Percentiles rank a stretch among this genome's conserved stretches.
Conservation (phyloP, 805 yeast species). For the Wickerhamomyces canadensis region DNA sequence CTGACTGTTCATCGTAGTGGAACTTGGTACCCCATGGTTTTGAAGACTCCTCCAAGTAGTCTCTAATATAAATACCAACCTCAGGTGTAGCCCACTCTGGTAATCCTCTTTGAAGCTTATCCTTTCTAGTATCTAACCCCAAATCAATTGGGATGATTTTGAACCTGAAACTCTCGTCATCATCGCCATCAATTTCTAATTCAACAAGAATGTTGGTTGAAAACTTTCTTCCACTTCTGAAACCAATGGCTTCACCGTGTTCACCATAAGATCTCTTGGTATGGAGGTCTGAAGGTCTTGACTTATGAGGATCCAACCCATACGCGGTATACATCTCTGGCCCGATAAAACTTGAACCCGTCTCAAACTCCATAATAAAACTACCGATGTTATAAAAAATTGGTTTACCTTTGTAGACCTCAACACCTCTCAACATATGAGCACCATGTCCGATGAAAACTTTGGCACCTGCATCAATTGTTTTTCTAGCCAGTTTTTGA, state of each 20-base stretch:
- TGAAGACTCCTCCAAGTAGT: conserved; percentile 21
- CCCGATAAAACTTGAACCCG: conserved; percentile 22
- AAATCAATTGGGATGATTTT: conserved; percentile 24
- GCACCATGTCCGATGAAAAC: conserved; percentile 27
- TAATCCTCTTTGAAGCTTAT: conserved; percentile 22
- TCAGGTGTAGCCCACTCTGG: conserved; percentile 21
- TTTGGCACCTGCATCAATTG: conserved; percentile 25
- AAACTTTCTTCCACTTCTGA: conserved; percentile 22
- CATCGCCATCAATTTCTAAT: conserved; percentile 18
- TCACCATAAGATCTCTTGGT: conserved; percentile 22
- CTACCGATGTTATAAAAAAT: conserved; percentile 25
- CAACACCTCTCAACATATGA: conserved; percentile 26
- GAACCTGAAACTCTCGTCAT: conserved; percentile 11
- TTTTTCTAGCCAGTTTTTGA: conserved; percentile 21
- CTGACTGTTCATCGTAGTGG: conserved; percentile 15
- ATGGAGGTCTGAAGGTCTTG: conserved; percentile 25
- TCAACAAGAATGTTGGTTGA: conserved; percentile 24
- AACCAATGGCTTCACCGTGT: conserved; percentile 23
- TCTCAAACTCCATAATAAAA: conserved; percentile 25
- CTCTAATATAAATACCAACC: conserved; percentile 21
- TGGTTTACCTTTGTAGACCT: conserved; percentile 24
- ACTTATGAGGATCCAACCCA: conserved; percentile 17
- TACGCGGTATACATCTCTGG: conserved; percentile 24
- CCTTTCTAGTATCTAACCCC: conserved; percentile 19
- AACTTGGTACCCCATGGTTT: conserved; percentile 22